Conservation (phyloP, 768 basidiomycete species). For the Cystoderma amianthinum region DNA sequence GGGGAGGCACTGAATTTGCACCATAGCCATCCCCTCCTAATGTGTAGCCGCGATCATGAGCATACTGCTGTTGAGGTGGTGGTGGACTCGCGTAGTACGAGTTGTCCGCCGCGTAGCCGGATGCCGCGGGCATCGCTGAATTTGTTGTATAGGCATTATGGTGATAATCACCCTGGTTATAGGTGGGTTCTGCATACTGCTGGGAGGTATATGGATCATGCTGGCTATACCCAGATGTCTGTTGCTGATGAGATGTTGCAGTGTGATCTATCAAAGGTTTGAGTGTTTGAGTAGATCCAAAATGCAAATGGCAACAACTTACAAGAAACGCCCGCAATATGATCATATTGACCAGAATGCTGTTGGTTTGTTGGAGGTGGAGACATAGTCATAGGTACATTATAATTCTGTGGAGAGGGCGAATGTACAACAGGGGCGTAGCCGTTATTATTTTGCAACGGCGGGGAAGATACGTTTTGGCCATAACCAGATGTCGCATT, state of each 20-base stretch:
- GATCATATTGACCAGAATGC: constrained; percentile 19
- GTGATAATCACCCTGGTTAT: constrained; percentile 29
- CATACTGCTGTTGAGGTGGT: constrained; percentile 13
- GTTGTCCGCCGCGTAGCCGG: constrained; percentile 13
- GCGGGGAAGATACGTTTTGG: too few species aligned
- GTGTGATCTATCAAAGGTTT: constrained; percentile 40
- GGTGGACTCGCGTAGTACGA: constrained; percentile 19
- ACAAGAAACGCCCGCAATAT: too few species aligned
- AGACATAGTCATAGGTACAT: constrained; percentile 17
- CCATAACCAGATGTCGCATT: constrained; percentile 29
- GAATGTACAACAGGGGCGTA: constrained; percentile 11
- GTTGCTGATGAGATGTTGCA: constrained; percentile 42
- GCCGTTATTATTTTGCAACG: too few species aligned
- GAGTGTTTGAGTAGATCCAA: constrained; percentile 34
- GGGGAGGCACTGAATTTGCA: constrained; percentile 31
- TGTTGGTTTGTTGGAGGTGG: constrained; percentile 26
- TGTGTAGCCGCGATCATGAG: constrained; percentile 46
- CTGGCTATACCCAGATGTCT: constrained; percentile 36
- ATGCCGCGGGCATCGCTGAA: constrained; percentile 7
- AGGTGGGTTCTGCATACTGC: constrained; percentile 27
- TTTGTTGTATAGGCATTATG: constrained; percentile 18
- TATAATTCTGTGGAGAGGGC: constrained; percentile 5
- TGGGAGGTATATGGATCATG: too few species aligned
- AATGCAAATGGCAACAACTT: constrained; percentile 47
- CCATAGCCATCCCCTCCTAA: constrained; percentile 54